Evolutionary conservation across 306 rosid species (phyloP).

Genomic region (Rubus idaeus): DNA sequence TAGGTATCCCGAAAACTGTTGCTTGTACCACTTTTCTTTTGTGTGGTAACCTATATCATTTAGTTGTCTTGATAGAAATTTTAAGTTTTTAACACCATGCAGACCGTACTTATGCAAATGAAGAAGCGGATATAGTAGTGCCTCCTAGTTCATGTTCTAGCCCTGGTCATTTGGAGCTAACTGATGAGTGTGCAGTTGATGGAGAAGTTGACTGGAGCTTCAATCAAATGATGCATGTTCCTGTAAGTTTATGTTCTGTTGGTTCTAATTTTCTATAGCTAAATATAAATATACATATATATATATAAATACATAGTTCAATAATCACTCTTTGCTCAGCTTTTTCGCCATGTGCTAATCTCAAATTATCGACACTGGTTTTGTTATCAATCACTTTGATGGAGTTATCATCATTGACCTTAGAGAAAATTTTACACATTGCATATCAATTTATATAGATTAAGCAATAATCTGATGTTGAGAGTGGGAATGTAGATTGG

Average conservation of each 20-base stretch:
- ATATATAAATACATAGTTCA: background rate
- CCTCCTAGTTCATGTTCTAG: conserved; percentile 64
- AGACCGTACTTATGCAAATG: conserved; percentile 42
- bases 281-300: conserved; percentile 4
- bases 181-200: conserved; percentile 47
- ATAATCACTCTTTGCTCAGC: conserved; percentile 8
- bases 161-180: conserved; percentile 41
- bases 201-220: conserved; percentile 60
- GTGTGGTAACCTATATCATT: conserved; percentile 9
- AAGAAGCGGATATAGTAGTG: conserved; percentile 36
- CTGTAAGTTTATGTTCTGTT: conserved; percentile 53
- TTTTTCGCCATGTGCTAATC: conserved; percentile 19
- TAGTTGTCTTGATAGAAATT: conserved; percentile 18
- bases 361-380: conserved; percentile 1
- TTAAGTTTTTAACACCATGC: conserved; percentile 19
- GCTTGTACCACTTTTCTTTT: conserved; percentile 1
- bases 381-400: background rate
- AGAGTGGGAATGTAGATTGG: background rate
- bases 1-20: conserved; percentile 40
- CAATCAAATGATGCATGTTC: conserved; percentile 63
- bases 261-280: conserved; percentile 26
- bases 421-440: background rate
- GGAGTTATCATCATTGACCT: background rate
- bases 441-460: background rate
- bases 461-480: background rate